These are phyloP conservation scores for Penicillium italicum DNA, from an alignment of 2,329 filamentous ascomycete species.

Conservation along the genomic window DNA sequence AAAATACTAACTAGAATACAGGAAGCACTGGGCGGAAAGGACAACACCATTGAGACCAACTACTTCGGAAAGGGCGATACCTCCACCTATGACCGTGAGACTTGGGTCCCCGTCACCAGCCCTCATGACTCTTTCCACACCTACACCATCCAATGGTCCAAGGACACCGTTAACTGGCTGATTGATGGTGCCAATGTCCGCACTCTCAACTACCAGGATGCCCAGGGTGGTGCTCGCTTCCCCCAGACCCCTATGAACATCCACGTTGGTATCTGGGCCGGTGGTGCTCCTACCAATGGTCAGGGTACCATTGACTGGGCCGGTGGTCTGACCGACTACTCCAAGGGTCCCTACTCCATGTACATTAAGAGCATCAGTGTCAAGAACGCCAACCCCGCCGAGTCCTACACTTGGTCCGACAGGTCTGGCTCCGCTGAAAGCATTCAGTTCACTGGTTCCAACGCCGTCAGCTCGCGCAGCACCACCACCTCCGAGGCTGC, in stretches of 20 bases:
- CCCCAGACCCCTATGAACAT: conserved; percentile 72
- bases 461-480: conserved; percentile 9
- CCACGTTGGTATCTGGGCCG: conserved; percentile 67
- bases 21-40: conserved; percentile 39
- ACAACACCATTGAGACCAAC: conserved; percentile 65
- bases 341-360: conserved; percentile 67
- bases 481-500: not conserved
- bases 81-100: conserved; percentile 72
- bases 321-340: conserved; percentile 65
- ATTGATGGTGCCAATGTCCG: conserved; percentile 62
- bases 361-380: conserved; percentile 61
- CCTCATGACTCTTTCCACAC: conserved; percentile 52
- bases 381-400: conserved; percentile 55
- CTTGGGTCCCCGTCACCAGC: conserved; percentile 63
- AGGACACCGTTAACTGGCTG: conserved; percentile 60
- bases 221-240: conserved; percentile 56
- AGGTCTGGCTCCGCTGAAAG: conserved; percentile 60
- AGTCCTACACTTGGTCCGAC: conserved; percentile 64
- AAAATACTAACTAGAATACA: conserved; percentile 53
- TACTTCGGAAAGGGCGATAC: conserved; percentile 95
- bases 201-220: conserved; percentile 58
- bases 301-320: conserved; percentile 63
- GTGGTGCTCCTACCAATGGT: conserved; percentile 49
- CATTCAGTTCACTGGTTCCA: conserved; percentile 48
- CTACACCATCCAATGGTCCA: conserved; percentile 62